A percentile compares a stretch with the other conserved stretches of the same genome.
phyloP scores from a whole-genome alignment of 192 early-diverging fungal genomes.

The Dissophora globulifera region DNA sequence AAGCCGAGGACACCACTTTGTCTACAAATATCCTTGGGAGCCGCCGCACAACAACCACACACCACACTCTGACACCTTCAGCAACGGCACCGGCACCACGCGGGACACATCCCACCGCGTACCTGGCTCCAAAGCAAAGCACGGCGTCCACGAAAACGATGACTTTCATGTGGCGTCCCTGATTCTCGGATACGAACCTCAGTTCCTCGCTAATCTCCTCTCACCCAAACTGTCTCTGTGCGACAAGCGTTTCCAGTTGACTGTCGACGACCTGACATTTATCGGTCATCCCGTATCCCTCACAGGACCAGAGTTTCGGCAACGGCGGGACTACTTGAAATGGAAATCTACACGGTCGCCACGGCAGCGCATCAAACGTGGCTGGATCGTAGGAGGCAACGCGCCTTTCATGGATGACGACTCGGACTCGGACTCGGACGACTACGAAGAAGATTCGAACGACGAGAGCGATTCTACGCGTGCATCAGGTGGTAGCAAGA shows the following conservation, averaged over 20 bases:
- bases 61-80: too few species aligned
- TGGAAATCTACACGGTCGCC: constrained; percentile 39
- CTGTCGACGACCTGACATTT: constrained; percentile 89
- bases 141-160: not conserved
- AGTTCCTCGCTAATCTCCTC: constrained; percentile 85
- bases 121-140: constrained; percentile 13
- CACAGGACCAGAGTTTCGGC: constrained; percentile 46
- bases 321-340: constrained; percentile 31
- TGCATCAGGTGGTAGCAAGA: constrained; percentile 11
- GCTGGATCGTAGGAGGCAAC: constrained; percentile 53
- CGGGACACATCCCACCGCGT: not conserved
- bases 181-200: constrained; percentile 72
- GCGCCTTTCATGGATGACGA: constrained; percentile 72
- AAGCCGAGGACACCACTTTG: constrained; percentile 75
- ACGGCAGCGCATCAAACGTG: constrained; percentile 32
- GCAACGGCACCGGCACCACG: not conserved
- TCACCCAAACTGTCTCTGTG: constrained; percentile 84
- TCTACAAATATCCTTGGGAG: constrained; percentile 77
- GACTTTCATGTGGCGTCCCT: constrained; percentile 26
- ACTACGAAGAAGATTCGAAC: constrained; percentile 59
- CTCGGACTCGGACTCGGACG: constrained; percentile 67
- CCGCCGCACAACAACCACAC: too few species aligned
- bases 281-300: constrained; percentile 72
- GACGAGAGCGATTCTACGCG: constrained; percentile 27
- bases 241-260: constrained; percentile 86